Evolutionary conservation across 306 rosid species (phyloP).

Genomic region (Dalbergia cultrata): DNA sequence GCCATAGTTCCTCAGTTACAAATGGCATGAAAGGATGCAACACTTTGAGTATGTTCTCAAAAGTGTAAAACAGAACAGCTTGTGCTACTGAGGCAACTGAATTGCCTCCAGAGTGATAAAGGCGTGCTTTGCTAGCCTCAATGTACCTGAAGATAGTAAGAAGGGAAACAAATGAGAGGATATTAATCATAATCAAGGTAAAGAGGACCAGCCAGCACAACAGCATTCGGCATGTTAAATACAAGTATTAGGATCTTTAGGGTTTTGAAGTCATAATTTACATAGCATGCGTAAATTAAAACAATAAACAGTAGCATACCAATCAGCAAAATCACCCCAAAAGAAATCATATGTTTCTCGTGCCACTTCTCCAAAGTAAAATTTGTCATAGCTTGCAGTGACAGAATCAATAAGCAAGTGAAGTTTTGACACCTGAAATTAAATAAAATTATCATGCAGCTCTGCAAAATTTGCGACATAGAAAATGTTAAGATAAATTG

Average conservation of each 20-base stretch:
- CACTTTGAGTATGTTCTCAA: constrained; percentile 81
- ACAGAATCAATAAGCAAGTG: constrained; percentile 80
- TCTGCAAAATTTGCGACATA: constrained; percentile 27
- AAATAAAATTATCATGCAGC: constrained; percentile 37
- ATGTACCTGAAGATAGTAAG: constrained; percentile 71
- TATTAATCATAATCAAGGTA: constrained; percentile 34
- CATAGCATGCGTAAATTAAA: neutral
- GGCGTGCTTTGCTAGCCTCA: constrained; percentile 92
- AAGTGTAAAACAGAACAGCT: constrained; percentile 88
- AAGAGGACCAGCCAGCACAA: constrained; percentile 23
- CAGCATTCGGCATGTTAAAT: neutral
- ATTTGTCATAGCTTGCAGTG: constrained; percentile 86
- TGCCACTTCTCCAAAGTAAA: constrained; percentile 92
- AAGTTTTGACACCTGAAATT: constrained; percentile 86
- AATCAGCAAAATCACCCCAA: constrained; percentile 98
- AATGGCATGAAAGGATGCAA: constrained; percentile 99
- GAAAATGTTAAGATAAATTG: constrained; percentile 29
- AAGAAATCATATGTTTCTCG: constrained; percentile 91
- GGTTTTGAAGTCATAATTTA: neutral
- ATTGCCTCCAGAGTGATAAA: constrained; percentile 65
- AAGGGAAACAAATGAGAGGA: constrained; percentile 16
- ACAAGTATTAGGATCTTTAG: neutral
- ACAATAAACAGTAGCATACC: constrained; percentile 60
- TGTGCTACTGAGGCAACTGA: constrained; percentile 71
- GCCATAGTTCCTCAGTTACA: constrained; percentile 98